These are phyloP conservation scores for Boletus bicolor DNA, from an alignment of 768 basidiomycete species.

Conservation along the genomic window DNA sequence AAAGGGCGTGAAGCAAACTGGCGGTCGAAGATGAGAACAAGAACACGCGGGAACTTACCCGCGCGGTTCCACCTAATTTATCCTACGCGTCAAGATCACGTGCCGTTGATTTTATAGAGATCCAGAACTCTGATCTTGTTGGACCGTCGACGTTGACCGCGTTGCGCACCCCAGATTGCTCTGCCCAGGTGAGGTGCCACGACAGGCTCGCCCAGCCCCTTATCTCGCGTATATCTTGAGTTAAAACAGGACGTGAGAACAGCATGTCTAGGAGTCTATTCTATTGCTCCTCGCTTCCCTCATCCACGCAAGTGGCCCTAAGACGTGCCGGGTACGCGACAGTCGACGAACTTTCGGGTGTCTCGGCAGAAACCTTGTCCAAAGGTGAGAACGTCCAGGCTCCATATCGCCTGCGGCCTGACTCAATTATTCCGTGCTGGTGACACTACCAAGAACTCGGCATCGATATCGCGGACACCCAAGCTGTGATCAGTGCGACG, in stretches of 20 bases:
- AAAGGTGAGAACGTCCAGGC: constrained; percentile 38
- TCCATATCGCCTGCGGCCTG: background rate
- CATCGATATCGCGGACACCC: constrained; percentile 44
- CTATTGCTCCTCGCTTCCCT: constrained; percentile 45
- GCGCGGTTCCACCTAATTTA: constrained; percentile 20
- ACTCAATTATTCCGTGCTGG: background rate
- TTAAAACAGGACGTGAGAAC: background rate
- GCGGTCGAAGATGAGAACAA: constrained; percentile 21
- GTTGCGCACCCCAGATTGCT: background rate
- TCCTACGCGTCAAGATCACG: constrained; percentile 29
- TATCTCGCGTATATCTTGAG: background rate
- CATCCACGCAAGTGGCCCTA: constrained; percentile 44
- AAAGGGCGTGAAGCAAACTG: constrained; percentile 28
- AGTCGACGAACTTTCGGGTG: constrained; percentile 45
- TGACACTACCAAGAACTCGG: constrained; percentile 43
- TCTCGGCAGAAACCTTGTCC: constrained; percentile 46
- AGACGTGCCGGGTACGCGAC: constrained; percentile 56
- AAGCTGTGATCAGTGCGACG: constrained; percentile 43
- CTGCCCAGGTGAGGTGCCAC: constrained; percentile 8
- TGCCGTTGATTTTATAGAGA: constrained; percentile 13
- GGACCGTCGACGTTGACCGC: background rate
- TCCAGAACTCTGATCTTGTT: background rate
- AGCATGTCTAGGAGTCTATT: constrained; percentile 41
- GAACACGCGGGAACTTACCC: constrained; percentile 27
- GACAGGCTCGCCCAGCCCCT: background rate